These are phyloP conservation scores for Globisporangium carolinianum DNA, from an alignment of 352 stramenopile genomes.

Conservation along the genomic window DNA sequence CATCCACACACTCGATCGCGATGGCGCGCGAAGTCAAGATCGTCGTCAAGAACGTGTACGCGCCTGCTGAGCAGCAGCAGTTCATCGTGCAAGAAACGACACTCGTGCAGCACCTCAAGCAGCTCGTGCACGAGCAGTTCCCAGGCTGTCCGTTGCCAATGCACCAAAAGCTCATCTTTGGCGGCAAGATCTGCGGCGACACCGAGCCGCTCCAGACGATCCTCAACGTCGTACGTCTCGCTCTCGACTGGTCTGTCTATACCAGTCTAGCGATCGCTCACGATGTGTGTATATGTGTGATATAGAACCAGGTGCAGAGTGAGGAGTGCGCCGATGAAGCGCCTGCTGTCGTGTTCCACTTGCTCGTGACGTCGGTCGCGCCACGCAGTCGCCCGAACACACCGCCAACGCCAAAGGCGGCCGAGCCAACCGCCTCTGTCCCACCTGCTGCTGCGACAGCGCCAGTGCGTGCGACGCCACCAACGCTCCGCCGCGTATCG, in stretches of 20 bases:
- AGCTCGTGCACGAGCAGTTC: slow-evolving; percentile 40
- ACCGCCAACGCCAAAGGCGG: neutral
- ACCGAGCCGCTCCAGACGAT: slow-evolving; percentile 30
- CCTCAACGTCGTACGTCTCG: slow-evolving; percentile 15
- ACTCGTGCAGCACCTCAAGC: slow-evolving; percentile 55
- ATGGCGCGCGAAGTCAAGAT: slow-evolving; percentile 41
- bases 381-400: slow-evolving; percentile 16
- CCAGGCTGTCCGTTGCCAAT: slow-evolving; percentile 30
- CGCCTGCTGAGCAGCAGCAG: slow-evolving; percentile 36
- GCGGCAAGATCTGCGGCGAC: slow-evolving; percentile 80
- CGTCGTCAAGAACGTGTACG: slow-evolving; percentile 81
- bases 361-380: slow-evolving; percentile 43
- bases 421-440: neutral
- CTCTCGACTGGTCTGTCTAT: neutral
- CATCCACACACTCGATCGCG: neutral
- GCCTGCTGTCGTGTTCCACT: slow-evolving; percentile 62
- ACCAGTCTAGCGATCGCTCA: neutral
- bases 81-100: slow-evolving; percentile 30
- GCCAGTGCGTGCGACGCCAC: neutral
- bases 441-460: neutral
- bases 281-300: neutral
- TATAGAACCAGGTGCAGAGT: slow-evolving; percentile 27
- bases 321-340: slow-evolving; percentile 19
- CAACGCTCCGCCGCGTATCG: slow-evolving; percentile 1
- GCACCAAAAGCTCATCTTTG: slow-evolving; percentile 83